Conservation (phyloP, 768 basidiomycete genomes). For the Mycena galopus region DNA sequence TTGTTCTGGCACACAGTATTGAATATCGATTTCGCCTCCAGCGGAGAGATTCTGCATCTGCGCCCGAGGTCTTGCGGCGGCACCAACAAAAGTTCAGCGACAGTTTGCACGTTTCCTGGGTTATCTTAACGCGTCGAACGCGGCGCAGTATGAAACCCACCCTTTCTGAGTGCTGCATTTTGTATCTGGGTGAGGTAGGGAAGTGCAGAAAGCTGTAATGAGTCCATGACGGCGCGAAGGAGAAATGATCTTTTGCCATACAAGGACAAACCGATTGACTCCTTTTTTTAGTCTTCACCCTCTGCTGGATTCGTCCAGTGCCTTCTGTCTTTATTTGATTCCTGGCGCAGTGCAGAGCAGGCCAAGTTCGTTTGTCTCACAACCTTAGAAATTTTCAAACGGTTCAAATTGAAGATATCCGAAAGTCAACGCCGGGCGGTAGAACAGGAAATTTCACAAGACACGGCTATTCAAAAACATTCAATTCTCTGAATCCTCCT, state of each 20-base stretch:
- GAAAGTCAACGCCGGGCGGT: too few relatives aligned
- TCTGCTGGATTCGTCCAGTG: too few relatives aligned
- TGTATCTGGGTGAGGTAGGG: conserved; percentile 46
- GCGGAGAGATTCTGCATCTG: conserved; percentile 64
- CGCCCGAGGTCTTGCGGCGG: conserved; percentile 66
- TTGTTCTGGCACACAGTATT: conserved; percentile 61
- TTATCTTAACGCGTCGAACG: conserved; percentile 15
- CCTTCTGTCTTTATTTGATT: too few relatives aligned
- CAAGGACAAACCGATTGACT: not conserved
- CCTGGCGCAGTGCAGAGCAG: too few relatives aligned
- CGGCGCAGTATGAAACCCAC: conserved; percentile 37
- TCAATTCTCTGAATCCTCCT: too few relatives aligned
- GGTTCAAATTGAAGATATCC: too few relatives aligned
- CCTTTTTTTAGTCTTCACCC: too few relatives aligned
- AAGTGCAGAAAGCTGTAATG: conserved; percentile 26
- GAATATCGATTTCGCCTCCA: conserved; percentile 65
- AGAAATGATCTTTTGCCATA: not conserved
- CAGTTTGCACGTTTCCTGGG: conserved; percentile 62
- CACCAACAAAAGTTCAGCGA: conserved; percentile 64
- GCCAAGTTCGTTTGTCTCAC: too few relatives aligned
- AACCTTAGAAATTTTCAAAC: too few relatives aligned
- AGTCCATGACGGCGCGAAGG: conserved; percentile 23
- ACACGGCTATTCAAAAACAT: too few relatives aligned
- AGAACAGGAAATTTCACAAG: too few relatives aligned
- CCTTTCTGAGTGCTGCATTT: conserved; percentile 52